Percentiles rank a stretch among this genome's conserved stretches.
Evolutionary conservation across 192 early-diverging fungal species (phyloP).

Genomic region (Backusella psychrophila): DNA sequence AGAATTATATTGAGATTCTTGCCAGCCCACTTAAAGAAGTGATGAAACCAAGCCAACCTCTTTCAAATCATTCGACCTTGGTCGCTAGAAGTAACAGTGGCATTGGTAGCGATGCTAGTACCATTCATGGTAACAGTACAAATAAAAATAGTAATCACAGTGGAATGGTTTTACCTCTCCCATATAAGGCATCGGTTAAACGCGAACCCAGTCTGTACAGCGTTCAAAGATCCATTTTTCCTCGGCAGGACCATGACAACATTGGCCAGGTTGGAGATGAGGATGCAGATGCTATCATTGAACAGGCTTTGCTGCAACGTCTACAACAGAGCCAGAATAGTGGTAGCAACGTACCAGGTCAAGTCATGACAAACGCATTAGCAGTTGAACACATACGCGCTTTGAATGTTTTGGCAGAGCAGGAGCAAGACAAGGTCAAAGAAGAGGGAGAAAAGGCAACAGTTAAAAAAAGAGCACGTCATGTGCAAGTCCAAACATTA

Average conservation of each 20-base stretch:
- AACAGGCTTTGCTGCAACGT: neutral
- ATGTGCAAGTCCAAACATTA: conserved; percentile 33
- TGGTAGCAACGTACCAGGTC: neutral
- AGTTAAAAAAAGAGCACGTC: conserved; percentile 20
- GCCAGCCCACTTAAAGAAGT: neutral
- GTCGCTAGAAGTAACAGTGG: neutral
- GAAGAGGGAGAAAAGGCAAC: neutral
- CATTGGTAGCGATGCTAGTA: neutral
- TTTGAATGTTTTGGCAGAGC: conserved; percentile 6
- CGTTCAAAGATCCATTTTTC: neutral
- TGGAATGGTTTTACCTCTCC: neutral
- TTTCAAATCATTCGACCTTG: neutral
- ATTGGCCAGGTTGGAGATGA: neutral
- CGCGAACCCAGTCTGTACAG: neutral
- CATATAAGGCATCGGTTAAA: neutral
- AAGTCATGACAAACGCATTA: conserved; percentile 4
- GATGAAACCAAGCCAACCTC: neutral
- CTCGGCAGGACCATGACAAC: neutral
- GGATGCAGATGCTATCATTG: conserved; percentile 3
- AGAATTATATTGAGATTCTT: conserved; percentile 24
- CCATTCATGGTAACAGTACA: neutral
- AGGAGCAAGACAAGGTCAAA: neutral
- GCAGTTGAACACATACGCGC: conserved; percentile 26
- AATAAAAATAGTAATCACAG: neutral
- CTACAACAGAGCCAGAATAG: neutral